Evolutionary conservation across 73 alveolate genomes (phyloP).

Genomic region (Stentor coeruleus): DNA sequence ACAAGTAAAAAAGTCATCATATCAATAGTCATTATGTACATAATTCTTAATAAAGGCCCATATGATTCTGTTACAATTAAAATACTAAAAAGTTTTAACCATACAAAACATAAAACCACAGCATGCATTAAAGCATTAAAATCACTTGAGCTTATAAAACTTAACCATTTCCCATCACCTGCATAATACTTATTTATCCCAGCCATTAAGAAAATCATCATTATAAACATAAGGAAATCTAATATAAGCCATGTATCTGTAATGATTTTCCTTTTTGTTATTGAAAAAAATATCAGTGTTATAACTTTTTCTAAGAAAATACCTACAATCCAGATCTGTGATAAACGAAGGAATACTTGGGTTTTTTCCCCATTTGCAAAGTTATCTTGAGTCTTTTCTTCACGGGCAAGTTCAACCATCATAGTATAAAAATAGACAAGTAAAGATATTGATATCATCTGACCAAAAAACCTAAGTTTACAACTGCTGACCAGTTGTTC

Average conservation of each 20-base stretch:
- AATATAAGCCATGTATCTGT: constrained; percentile 15
- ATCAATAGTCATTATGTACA: neutral
- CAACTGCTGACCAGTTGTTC: neutral
- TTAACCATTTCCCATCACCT: neutral
- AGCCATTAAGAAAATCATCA: constrained; percentile 11
- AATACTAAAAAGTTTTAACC: neutral
- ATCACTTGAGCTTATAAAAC: neutral
- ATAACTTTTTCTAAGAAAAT: constrained; percentile 10
- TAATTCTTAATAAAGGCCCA: constrained; percentile 26
- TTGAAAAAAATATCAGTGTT: neutral
- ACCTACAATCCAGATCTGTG: constrained; percentile 14
- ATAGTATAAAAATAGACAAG: constrained; percentile 21
- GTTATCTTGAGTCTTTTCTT: neutral
- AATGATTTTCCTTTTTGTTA: neutral
- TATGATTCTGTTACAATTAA: neutral
- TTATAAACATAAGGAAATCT: constrained; percentile 4
- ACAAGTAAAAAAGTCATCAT: constrained; percentile 8
- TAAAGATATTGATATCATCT: neutral
- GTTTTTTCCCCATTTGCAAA: neutral
- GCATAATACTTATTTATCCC: neutral
- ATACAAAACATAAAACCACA: neutral
- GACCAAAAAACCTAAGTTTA: constrained; percentile 4
- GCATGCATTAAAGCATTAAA: constrained; percentile 23
- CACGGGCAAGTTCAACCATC: neutral
- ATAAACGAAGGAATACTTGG: neutral